Conservation (phyloP, 2,329 filamentous ascomycete genomes). For the Lachnellula subtilissima region DNA sequence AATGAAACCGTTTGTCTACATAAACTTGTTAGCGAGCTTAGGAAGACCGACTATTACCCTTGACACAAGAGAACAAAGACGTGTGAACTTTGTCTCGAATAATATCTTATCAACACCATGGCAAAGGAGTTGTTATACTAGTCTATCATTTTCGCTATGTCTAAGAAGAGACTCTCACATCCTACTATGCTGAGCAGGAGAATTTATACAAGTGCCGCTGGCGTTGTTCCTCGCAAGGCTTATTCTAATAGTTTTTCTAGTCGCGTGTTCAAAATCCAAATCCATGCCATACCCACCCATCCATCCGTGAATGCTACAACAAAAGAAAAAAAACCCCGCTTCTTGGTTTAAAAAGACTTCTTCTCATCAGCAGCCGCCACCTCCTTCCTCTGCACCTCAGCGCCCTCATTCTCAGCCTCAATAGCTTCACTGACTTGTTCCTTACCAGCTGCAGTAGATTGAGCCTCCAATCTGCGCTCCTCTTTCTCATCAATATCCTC, state of each 20-base stretch:
- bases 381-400: conserved; percentile 39
- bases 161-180: neutral
- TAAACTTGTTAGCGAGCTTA: no score
- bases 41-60: no score
- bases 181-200: neutral
- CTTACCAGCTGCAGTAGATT: conserved; percentile 41
- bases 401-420: conserved; percentile 49
- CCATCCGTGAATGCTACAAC: neutral
- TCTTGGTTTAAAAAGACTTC: neutral
- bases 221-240: neutral
- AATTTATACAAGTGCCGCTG: neutral
- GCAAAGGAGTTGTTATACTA: no score
- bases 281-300: neutral
- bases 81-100: no score
- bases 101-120: no score
- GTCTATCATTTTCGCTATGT: neutral
- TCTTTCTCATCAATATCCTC: conserved; percentile 96
- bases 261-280: neutral
- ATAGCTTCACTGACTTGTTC: conserved; percentile 49
- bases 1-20: no score
- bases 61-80: no score
- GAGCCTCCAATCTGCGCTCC: conserved; percentile 55
- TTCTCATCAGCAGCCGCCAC: conserved; percentile 22
- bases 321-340: neutral
- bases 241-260: neutral